Percentiles rank a stretch among this genome's conserved stretches.
Conservation (phyloP, 257 asterid species). For the Rehmannia glutinosa region DNA sequence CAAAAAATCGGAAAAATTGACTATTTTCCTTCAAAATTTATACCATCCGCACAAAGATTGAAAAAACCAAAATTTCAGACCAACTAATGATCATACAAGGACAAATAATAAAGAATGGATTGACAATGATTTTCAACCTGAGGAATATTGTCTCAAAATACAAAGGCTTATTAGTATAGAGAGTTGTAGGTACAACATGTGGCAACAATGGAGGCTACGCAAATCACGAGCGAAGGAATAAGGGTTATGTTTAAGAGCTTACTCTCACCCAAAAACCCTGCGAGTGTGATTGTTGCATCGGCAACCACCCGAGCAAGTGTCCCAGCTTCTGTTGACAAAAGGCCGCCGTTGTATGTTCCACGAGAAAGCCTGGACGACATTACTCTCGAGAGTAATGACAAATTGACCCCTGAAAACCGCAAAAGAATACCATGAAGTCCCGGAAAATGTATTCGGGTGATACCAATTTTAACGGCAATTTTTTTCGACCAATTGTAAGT, state of each 20-base stretch:
- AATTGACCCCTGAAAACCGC: constrained; percentile 46
- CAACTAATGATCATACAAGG: neutral
- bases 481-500: no score
- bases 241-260: constrained; percentile 74
- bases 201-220: constrained; percentile 69
- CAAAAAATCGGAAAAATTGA: no score
- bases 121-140: neutral
- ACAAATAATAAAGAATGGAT: constrained; percentile 22
- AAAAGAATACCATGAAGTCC: neutral
- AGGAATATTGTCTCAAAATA: constrained; percentile 1
- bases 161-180: constrained; percentile 41
- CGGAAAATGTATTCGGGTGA: no score
- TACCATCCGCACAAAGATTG: neutral
- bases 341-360: constrained; percentile 71
- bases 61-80: no score
- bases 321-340: constrained; percentile 75
- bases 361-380: constrained; percentile 71
- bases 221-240: constrained; percentile 70
- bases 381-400: constrained; percentile 64
- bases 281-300: constrained; percentile 82
- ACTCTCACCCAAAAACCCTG: constrained; percentile 69
- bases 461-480: no score
- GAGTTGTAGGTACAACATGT: constrained; percentile 84
- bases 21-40: constrained; percentile 1
- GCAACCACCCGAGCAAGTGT: constrained; percentile 71